These are phyloP conservation scores for Alopecurus myosuroides DNA, from an alignment of 176 grass and related monocot species.

Conservation along the genomic window DNA sequence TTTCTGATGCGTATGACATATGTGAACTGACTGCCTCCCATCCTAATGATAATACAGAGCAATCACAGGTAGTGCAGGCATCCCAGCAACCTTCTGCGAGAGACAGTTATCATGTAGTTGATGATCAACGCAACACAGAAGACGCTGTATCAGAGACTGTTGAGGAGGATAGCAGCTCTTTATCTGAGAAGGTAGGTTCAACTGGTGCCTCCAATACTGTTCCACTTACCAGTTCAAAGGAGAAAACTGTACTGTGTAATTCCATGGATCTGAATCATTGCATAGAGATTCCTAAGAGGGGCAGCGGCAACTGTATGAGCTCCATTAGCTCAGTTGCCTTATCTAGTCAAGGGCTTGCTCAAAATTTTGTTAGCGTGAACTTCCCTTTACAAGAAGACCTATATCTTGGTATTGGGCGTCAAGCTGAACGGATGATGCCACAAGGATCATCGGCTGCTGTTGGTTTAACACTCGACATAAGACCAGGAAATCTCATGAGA, in stretches of 20 bases:
- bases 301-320: constrained; percentile 19
- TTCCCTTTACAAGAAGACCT: not conserved
- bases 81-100: constrained; percentile 8
- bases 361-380: constrained; percentile 3
- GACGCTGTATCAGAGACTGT: constrained; percentile 7
- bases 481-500: constrained; percentile 22
- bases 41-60: constrained; percentile 33
- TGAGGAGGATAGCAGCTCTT: constrained; percentile 20
- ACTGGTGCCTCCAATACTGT: not conserved
- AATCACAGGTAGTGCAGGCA: constrained; percentile 31
- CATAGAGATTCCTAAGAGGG: constrained; percentile 26
- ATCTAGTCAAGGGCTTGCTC: constrained; percentile 24
- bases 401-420: constrained; percentile 23
- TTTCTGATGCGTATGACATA: constrained; percentile 46
- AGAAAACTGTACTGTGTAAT: constrained; percentile 4
- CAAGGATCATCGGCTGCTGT: constrained; percentile 10
- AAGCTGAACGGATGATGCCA: constrained; percentile 12
- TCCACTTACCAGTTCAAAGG: constrained; percentile 9
- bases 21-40: constrained; percentile 22
- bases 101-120: constrained; percentile 13
- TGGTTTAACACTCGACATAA: constrained; percentile 24
- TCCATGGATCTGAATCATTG: constrained; percentile 45
- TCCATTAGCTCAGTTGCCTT: constrained; percentile 17
- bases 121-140: constrained; percentile 20
- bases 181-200: constrained; percentile 36